These are phyloP conservation scores for Emergomyces orientalis DNA, from an alignment of 2,329 filamentous ascomycete genomes.

Conservation along the genomic window DNA sequence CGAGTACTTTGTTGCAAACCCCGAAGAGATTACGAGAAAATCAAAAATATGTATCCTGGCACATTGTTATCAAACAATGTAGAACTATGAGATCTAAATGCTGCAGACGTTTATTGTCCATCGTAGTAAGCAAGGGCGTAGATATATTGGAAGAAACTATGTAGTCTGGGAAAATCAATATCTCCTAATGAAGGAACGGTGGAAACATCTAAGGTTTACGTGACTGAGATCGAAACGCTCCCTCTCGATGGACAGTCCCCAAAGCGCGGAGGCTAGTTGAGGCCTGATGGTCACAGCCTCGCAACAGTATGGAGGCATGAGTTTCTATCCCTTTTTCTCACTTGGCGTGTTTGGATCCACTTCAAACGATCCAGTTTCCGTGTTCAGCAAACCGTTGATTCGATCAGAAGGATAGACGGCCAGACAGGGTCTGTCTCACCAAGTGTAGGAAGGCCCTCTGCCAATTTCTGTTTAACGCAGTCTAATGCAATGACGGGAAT, in stretches of 20 bases:
- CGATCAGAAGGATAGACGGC: not conserved
- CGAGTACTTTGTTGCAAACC: not conserved
- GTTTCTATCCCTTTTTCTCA: no score
- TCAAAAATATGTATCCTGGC: not conserved
- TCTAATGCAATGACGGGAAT: constrained; percentile 8
- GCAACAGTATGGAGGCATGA: no score
- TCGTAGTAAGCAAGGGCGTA: not conserved
- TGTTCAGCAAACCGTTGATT: not conserved
- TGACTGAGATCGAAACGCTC: no score
- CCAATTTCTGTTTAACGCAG: not conserved
- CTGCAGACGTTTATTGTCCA: not conserved
- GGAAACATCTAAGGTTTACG: no score
- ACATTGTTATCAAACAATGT: not conserved
- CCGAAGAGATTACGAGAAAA: not conserved
- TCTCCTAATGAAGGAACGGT: no score
- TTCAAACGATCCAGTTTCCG: no score
- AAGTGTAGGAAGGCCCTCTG: no score
- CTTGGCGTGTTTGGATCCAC: not conserved
- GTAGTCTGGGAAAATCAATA: no score
- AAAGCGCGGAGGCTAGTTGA: no score
- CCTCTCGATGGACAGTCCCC: no score
- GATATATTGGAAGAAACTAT: no score
- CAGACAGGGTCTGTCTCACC: not conserved
- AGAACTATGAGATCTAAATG: not conserved
- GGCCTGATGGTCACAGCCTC: no score